Evolutionary conservation across 192 early-diverging fungal species (phyloP).

Genomic region (Backusella parvicylindrica): DNA sequence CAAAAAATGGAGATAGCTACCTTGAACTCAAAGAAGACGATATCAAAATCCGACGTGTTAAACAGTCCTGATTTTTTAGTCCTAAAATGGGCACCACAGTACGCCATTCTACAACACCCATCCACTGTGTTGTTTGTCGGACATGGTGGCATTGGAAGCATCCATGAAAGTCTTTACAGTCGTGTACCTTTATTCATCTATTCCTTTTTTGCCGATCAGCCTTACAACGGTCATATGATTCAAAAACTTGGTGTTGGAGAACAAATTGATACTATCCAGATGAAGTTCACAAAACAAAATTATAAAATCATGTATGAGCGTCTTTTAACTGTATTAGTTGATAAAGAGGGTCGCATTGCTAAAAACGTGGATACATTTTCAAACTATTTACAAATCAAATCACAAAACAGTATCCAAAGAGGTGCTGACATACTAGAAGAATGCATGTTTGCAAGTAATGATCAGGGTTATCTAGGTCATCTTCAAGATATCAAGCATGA

Average conservation of each 20-base stretch:
- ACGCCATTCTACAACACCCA: constrained; percentile 27
- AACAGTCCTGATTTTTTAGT: neutral
- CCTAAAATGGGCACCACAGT: constrained; percentile 25
- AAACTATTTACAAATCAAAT: constrained; percentile 9
- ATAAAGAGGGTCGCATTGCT: neutral
- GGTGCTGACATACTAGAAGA: constrained; percentile 23
- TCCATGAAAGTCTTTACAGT: constrained; percentile 28
- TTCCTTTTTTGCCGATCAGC: constrained; percentile 31
- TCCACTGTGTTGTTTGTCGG: constrained; percentile 24
- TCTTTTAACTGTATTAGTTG: neutral
- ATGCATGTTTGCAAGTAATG: constrained; percentile 10
- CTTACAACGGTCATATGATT: neutral
- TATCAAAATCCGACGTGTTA: neutral
- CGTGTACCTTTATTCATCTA: constrained; percentile 24
- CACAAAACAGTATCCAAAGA: constrained; percentile 1
- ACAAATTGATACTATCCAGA: neutral
- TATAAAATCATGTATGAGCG: neutral
- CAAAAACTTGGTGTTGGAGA: neutral
- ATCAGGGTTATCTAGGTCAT: neutral
- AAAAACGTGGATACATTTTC: neutral
- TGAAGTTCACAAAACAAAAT: neutral
- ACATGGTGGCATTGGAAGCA: constrained; percentile 24
- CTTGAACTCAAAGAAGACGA: neutral
- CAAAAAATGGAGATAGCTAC: neutral
- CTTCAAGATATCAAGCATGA: neutral